Base-by-base conservation (phyloP, 23 red algal genomes). In the Gracilaria domingensis region DNA sequence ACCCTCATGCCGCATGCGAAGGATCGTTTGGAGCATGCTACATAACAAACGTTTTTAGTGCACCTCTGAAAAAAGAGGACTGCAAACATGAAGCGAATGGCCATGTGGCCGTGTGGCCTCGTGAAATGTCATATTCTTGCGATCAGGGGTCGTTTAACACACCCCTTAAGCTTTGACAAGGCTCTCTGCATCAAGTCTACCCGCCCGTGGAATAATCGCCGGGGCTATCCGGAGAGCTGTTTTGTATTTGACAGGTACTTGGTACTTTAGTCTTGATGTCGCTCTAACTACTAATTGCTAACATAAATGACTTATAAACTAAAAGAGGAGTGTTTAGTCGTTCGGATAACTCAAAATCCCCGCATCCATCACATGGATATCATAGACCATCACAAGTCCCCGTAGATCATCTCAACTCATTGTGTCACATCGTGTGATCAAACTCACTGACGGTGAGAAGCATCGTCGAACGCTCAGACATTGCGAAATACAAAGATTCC, bases 231-330 rank as follows among this genome's bases (percentile, higher is more conserved):
- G 4, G 23, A 69, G 14, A 34, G 32, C 17, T 69, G 64, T 36
- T 32, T 69, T 36, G 28, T 69, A 16, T 9, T 37, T 13, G 64
- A 69, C 64, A 36, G 30, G 32, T 36, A 37, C 30, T 37, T 69
- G 25, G 7, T 69, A 55, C 1, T 69, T 69, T 69, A 36, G 64
- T 30, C 64, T 69, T 69, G 64, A 34, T 37, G 64, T 20, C 33
- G 30, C 38, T 69, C 64, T 69, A 69, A 69, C 64, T 69, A 69
- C 64, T 69, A 69, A 69, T 37, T 37, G 0, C 64, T 69, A 69
- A 69, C 64, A 69, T 62, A 62, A 62, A 62, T 69, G 64, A 36
- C 64, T 69, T 69, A 36, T 8, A 38, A 69, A 11, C 8, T 30
- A 34, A 20, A 69, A 69, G 30, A 17, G 13, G 64, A 36, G 32